Evolutionary conservation across 1,284 basidiomycete genomes (phyloP).

Genomic region (Fistulinella cinereoalba): DNA sequence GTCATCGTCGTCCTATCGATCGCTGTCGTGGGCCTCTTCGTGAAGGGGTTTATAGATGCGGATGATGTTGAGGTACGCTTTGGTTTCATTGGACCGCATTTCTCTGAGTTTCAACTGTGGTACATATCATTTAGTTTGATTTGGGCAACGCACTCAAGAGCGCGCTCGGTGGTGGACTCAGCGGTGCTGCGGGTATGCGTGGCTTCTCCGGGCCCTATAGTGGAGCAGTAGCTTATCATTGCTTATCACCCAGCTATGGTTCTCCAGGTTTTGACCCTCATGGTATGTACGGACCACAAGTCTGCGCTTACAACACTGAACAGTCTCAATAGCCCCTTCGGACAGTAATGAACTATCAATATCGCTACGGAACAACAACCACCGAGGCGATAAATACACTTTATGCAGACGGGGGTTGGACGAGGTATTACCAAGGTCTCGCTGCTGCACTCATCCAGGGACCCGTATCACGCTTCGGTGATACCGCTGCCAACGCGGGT

Average conservation of each 20-base stretch:
- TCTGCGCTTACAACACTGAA: conserved; percentile 6
- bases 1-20: conserved; percentile 36
- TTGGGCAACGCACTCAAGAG: conserved; percentile 67
- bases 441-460: conserved; percentile 80
- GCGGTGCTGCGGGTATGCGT: conserved; percentile 70
- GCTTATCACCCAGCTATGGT: conserved; percentile 68
- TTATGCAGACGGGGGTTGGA: conserved; percentile 74
- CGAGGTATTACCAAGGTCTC: conserved; percentile 82
- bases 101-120: background rate
- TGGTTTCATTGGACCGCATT: background rate
- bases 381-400: conserved; percentile 64
- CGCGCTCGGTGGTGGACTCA: conserved; percentile 82
- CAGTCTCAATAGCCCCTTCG: conserved; percentile 53
- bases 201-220: conserved; percentile 4
- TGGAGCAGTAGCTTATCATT: background rate
- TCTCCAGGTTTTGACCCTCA: conserved; percentile 81
- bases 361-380: conserved; percentile 77
- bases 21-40: conserved; percentile 47
- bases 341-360: conserved; percentile 92
- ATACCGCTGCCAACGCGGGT: conserved; percentile 83
- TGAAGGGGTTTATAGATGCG: conserved; percentile 68
- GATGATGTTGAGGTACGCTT: conserved; percentile 60
- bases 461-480: conserved; percentile 77
- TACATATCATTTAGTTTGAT: conserved; percentile 59
- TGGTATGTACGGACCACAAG: conserved; percentile 45